Conservation (phyloP, 371 early-diverging fungal species). For the Catenaria anguillulae region DNA sequence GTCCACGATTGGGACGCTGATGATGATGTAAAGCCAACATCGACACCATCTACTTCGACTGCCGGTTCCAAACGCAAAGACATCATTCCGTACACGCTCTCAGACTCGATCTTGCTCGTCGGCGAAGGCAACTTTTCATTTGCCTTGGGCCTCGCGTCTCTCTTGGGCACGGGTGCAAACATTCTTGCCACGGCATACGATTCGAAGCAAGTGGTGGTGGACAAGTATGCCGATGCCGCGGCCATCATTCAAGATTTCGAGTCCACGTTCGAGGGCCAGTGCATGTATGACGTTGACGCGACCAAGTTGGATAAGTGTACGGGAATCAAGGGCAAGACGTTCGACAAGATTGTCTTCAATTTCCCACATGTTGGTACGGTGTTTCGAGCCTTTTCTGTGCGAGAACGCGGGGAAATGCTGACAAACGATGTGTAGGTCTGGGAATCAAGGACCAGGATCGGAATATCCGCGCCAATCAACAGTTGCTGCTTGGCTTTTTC, state of each 20-base stretch:
- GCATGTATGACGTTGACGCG: constrained; percentile 65
- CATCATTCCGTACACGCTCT: constrained; percentile 20
- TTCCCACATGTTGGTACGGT: constrained; percentile 84
- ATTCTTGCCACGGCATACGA: constrained; percentile 69
- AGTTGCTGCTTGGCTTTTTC: constrained; percentile 54
- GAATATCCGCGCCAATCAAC: constrained; percentile 71
- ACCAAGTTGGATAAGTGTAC: constrained; percentile 47
- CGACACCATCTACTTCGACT: no score
- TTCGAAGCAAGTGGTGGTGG: constrained; percentile 36
- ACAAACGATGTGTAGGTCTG: constrained; percentile 29
- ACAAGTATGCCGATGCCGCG: constrained; percentile 61
- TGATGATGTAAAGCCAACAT: no score
- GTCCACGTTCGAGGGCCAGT: constrained; percentile 38
- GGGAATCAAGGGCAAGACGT: constrained; percentile 38
- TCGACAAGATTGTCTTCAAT: constrained; percentile 78
- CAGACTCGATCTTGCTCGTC: constrained; percentile 42
- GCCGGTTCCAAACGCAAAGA: background rate
- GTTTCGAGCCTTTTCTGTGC: background rate
- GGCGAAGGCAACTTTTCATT: constrained; percentile 85
- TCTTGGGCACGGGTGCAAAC: constrained; percentile 30
- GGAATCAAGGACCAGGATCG: constrained; percentile 88
- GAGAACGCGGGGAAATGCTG: background rate
- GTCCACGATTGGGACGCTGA: no score
- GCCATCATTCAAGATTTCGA: constrained; percentile 39
- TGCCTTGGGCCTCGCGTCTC: constrained; percentile 45